A percentile compares a stretch with the other conserved stretches of the same genome.
Conservation (phyloP, 768 basidiomycete genomes). For the Collybiopsis confluens region DNA sequence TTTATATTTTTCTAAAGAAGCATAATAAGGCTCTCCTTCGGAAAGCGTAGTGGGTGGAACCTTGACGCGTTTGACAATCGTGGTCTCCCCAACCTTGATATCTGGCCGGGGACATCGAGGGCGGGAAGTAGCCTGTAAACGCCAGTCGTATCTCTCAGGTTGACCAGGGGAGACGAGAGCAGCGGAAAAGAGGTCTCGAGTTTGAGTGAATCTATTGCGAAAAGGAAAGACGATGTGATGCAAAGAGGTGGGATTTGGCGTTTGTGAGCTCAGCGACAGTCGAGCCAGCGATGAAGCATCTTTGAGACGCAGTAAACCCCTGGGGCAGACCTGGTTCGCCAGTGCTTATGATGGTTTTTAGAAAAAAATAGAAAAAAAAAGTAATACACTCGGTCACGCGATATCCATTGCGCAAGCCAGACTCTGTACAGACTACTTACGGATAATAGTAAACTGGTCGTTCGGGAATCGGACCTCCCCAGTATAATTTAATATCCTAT, state of each 20-base stretch:
- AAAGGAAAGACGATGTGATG: background rate
- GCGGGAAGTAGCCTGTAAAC: conserved; percentile 40
- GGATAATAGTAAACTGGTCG: too few relatives aligned
- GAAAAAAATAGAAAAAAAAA: too few relatives aligned
- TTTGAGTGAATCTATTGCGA: background rate
- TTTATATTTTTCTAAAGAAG: conserved; percentile 50
- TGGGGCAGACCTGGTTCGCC: background rate
- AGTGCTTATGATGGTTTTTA: background rate
- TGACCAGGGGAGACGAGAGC: background rate
- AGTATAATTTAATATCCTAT: too few relatives aligned
- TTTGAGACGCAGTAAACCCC: background rate
- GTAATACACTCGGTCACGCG: too few relatives aligned
- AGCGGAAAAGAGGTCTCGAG: background rate
- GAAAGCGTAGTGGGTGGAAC: conserved; percentile 29
- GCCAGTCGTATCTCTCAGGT: conserved; percentile 56
- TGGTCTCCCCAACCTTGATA: background rate
- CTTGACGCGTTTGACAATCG: conserved; percentile 32
- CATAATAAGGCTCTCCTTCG: conserved; percentile 38
- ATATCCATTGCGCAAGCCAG: too few relatives aligned
- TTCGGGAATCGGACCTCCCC: too few relatives aligned
- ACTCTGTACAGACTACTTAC: too few relatives aligned
- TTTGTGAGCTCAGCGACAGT: background rate
- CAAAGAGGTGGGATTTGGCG: background rate
- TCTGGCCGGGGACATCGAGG: conserved; percentile 9
- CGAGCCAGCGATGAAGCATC: conserved; percentile 21